phyloP scores from a whole-genome alignment of 1,284 basidiomycete species.

The Sporisorium graminicola region DNA sequence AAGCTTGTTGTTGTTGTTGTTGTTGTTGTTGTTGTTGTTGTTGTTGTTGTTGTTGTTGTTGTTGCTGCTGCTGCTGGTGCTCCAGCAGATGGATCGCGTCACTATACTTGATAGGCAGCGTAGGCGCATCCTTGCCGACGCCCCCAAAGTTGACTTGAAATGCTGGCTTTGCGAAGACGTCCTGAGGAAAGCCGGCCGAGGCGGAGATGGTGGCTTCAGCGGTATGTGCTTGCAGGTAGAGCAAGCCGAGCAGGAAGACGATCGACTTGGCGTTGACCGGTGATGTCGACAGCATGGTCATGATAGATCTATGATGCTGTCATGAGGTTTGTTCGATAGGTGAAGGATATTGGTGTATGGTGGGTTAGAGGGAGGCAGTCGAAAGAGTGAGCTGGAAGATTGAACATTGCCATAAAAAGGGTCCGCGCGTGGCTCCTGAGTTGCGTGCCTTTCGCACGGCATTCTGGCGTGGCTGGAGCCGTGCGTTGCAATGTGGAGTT shows the following conservation, averaged over 20 bases:
- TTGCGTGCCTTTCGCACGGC: slow-evolving; percentile 28
- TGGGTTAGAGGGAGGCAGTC: background rate
- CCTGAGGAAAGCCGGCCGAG: slow-evolving; percentile 42
- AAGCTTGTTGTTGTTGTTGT: slow-evolving; percentile 33
- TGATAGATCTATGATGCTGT: background rate
- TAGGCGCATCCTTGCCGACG: background rate
- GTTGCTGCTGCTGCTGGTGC: slow-evolving; percentile 37
- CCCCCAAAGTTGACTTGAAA: slow-evolving; percentile 27
- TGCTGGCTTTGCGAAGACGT: slow-evolving; percentile 50
- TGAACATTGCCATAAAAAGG: background rate
- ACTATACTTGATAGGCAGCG: slow-evolving; percentile 32
- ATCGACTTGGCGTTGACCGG: slow-evolving; percentile 26
- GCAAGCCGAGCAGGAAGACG: slow-evolving; percentile 29
- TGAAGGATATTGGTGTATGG: background rate
- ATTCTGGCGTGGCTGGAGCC: no score
- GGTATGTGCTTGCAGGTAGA: slow-evolving; percentile 26
- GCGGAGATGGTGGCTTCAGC: slow-evolving; percentile 36
- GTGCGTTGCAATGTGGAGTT: slow-evolving; percentile 32
- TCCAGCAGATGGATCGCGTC: slow-evolving; percentile 36
- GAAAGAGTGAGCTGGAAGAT: slow-evolving; percentile 20
- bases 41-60: slow-evolving; percentile 40
- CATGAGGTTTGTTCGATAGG: background rate
- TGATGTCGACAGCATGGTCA: slow-evolving; percentile 12
- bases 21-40: slow-evolving; percentile 41
- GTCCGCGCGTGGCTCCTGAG: slow-evolving; percentile 6